phyloP scores from a whole-genome alignment of 2,329 filamentous ascomycete genomes.

The Clarireedia hainanense region DNA sequence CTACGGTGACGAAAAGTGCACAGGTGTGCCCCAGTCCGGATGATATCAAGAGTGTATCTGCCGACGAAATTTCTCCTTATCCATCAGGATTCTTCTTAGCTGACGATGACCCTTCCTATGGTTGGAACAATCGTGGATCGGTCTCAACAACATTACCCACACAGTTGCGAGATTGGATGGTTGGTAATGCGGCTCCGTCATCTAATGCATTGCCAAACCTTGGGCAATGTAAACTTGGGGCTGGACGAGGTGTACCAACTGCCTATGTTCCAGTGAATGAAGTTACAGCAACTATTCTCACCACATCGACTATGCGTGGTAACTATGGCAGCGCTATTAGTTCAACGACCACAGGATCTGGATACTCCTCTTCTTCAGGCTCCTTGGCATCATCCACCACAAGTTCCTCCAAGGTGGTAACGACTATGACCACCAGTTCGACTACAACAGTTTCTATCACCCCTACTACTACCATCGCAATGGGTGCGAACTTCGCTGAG shows the following conservation, averaged over 20 bases:
- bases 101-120: slow-evolving; percentile 2
- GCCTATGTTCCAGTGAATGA: slow-evolving; percentile 13
- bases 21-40: slow-evolving; percentile 4
- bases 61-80: slow-evolving; percentile 6
- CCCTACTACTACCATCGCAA: not conserved
- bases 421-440: not conserved
- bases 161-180: slow-evolving; percentile 11
- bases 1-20: not conserved
- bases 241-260: slow-evolving; percentile 10
- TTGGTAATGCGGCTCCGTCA: slow-evolving; percentile 2
- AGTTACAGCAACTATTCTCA: slow-evolving; percentile 2
- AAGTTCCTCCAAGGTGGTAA: not conserved
- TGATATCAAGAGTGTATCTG: not conserved
- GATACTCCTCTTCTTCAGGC: not conserved
- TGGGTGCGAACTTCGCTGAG: too few species aligned
- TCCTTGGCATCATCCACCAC: not conserved
- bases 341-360: not conserved
- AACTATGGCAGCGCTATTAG: not conserved
- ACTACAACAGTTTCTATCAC: not conserved
- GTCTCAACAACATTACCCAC: slow-evolving; percentile 5
- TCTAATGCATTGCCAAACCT: slow-evolving; percentile 1
- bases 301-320: slow-evolving; percentile 9
- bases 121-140: slow-evolving; percentile 2
- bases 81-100: slow-evolving; percentile 10
- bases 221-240: slow-evolving; percentile 7